These are phyloP conservation scores for Prunus mongolica DNA, from an alignment of 306 rosid species.

Conservation along the genomic window DNA sequence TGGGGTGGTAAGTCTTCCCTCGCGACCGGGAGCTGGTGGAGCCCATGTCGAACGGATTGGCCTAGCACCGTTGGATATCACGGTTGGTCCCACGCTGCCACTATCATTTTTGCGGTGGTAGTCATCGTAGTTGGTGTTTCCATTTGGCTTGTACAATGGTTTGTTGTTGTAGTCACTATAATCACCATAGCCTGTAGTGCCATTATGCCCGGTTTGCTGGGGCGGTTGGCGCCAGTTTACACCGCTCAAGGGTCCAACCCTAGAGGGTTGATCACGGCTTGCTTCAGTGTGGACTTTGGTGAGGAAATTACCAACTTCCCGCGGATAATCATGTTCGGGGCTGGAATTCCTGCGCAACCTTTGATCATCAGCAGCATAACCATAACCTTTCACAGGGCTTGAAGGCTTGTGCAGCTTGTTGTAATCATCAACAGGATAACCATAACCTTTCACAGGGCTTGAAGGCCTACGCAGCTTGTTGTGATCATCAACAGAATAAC, in stretches of 20 bases:
- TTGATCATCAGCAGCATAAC: background rate
- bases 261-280: conserved; percentile 23
- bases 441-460: conserved; percentile 22
- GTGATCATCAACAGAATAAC: conserved; percentile 22
- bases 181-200: conserved; percentile 9
- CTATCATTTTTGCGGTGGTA: conserved; percentile 2
- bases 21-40: conserved; percentile 17
- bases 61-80: conserved; percentile 12
- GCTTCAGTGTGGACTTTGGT: conserved; percentile 31
- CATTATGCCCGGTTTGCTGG: conserved; percentile 1
- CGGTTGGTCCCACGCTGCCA: background rate
- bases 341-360: conserved; percentile 7
- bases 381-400: conserved; percentile 20
- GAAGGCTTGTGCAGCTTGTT: background rate
- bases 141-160: conserved; percentile 18
- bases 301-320: conserved; percentile 18
- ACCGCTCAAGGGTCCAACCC: background rate
- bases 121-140: conserved; percentile 7
- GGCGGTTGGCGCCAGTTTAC: conserved; percentile 3
- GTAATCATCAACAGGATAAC: conserved; percentile 21
- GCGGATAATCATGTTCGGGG: conserved; percentile 14
- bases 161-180: conserved; percentile 22
- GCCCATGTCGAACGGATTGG: conserved; percentile 13
- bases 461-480: conserved; percentile 4
- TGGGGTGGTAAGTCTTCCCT: conserved; percentile 30